phyloP scores from a whole-genome alignment of 202 grass and related monocot species.

The Brachypodium distachyon region DNA sequence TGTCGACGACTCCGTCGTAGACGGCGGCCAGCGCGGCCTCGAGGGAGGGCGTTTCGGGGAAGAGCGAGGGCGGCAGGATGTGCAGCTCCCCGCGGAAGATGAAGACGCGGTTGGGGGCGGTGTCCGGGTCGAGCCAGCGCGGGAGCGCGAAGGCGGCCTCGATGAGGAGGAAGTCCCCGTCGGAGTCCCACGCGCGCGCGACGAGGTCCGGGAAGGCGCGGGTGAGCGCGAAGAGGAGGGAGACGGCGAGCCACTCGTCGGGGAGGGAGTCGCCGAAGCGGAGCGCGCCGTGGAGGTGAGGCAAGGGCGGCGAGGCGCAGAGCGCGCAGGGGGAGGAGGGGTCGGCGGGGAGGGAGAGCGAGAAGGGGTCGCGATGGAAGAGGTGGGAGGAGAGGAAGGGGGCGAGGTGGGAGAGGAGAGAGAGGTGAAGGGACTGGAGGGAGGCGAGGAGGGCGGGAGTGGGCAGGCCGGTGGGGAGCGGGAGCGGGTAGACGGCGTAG shows the following conservation, averaged over 20 bases:
- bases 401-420: slow-evolving; percentile 45
- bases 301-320: slow-evolving; percentile 42
- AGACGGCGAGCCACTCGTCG: slow-evolving; percentile 78
- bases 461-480: slow-evolving; percentile 29
- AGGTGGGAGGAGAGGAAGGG: slow-evolving; percentile 48
- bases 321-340: slow-evolving; percentile 45
- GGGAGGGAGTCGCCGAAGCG: slow-evolving; percentile 73
- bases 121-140: slow-evolving; percentile 69
- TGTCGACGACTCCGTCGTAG: slow-evolving; percentile 38
- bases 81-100: slow-evolving; percentile 74
- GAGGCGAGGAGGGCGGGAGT: slow-evolving; percentile 22
- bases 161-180: slow-evolving; percentile 97
- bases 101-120: slow-evolving; percentile 70
- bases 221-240: slow-evolving; percentile 68
- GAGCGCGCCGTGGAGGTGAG: slow-evolving; percentile 73
- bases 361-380: slow-evolving; percentile 54
- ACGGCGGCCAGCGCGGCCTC: slow-evolving; percentile 44
- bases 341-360: slow-evolving; percentile 43
- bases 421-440: slow-evolving; percentile 72
- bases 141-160: slow-evolving; percentile 76
- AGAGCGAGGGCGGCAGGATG: slow-evolving; percentile 50
- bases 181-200: slow-evolving; percentile 74
- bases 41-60: slow-evolving; percentile 40
- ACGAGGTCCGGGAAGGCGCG: slow-evolving; percentile 25
- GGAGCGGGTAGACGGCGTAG: slow-evolving; percentile 72